Evolutionary conservation across 805 yeast species (phyloP), one percentile per base, ranked within the genome.

Genomic region (Blastobotrys americana): DNA sequence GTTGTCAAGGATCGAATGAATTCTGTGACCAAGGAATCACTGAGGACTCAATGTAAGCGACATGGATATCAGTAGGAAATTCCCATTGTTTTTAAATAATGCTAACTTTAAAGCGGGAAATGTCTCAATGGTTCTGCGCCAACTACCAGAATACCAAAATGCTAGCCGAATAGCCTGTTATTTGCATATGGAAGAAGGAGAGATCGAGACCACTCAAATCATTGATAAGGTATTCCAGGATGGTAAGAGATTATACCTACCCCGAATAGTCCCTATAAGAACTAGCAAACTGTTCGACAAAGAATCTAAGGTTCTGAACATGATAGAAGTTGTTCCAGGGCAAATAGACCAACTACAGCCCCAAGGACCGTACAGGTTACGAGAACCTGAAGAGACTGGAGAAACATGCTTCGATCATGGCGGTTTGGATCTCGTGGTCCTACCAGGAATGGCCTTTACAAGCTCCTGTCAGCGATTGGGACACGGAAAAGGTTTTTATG

Each of bases 401-500:
- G 6, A 40, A 40, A 3, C 44, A 41, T 23, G 47, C 34, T 42
- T 49, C 10, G 55, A 53, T 3, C 61, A 55, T 0, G 56, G 51
- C 2, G 78, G 76, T 0, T 63, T 90, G 18, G 97, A 90, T 53
- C 55, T 90, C 6, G 66, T 90, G 4, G 63, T 90, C 4, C 70
- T 90, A 0, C 97, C 97, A 0, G 97, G 95, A 0, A 81, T 90
- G 1, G 96, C 85, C 1, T 89, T 85, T 61, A 73, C 84, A 1
- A 51, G 31, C 9, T 51, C 58, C 9, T 55, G 78, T 18, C 60
- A 68, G 9, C 61, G 98, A 43, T 59, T 90, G 43, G 98, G 98
- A 1, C 95, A 87, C 59, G 98, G 98, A 1, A 90, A 81, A 3
- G 98, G 97, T 0, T 88, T 77, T 61, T 90, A 93, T 60, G 98